Percentiles rank a stretch among this genome's conserved stretches.
Evolutionary conservation across 305 asterid genomes (phyloP).

Genomic region (Ruellia speciosa): DNA sequence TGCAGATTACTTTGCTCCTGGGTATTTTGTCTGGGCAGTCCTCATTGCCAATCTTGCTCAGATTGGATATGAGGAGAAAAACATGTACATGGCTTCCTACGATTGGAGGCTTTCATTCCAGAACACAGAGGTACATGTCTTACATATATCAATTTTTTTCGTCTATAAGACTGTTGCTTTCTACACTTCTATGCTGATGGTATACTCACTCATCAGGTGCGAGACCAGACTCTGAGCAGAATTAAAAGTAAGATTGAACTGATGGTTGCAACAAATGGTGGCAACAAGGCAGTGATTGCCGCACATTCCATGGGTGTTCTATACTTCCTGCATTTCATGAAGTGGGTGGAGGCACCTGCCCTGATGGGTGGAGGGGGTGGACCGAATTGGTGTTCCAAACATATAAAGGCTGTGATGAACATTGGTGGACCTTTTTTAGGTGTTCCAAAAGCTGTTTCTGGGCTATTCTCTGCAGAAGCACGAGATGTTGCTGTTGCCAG

Average conservation of each 20-base stretch:
- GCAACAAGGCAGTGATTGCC: slow-evolving; percentile 69
- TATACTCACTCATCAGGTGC: slow-evolving; percentile 38
- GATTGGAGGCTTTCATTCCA: slow-evolving; percentile 98
- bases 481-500: slow-evolving; percentile 53
- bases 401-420: slow-evolving; percentile 77
- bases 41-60: slow-evolving; percentile 80
- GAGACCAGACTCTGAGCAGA: slow-evolving; percentile 65
- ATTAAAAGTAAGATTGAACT: slow-evolving; percentile 73
- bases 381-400: slow-evolving; percentile 83
- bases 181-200: slow-evolving; percentile 11
- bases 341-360: slow-evolving; percentile 90
- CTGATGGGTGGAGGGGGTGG: slow-evolving; percentile 97
- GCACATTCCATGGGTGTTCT: slow-evolving; percentile 94
- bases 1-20: slow-evolving; percentile 93
- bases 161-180: background rate
- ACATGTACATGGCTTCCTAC: slow-evolving; percentile 95
- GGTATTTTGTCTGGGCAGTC: slow-evolving; percentile 98
- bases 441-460: slow-evolving; percentile 52
- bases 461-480: slow-evolving; percentile 53
- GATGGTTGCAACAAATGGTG: slow-evolving; percentile 75
- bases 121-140: slow-evolving; percentile 63
- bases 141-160: background rate
- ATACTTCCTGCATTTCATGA: slow-evolving; percentile 89
- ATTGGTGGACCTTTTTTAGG: slow-evolving; percentile 79
- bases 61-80: slow-evolving; percentile 90